Evolutionary conservation across 2,329 filamentous ascomycete species (phyloP), one percentile per base, ranked within the genome.

Genomic region (Talaromyces sp.): DNA sequence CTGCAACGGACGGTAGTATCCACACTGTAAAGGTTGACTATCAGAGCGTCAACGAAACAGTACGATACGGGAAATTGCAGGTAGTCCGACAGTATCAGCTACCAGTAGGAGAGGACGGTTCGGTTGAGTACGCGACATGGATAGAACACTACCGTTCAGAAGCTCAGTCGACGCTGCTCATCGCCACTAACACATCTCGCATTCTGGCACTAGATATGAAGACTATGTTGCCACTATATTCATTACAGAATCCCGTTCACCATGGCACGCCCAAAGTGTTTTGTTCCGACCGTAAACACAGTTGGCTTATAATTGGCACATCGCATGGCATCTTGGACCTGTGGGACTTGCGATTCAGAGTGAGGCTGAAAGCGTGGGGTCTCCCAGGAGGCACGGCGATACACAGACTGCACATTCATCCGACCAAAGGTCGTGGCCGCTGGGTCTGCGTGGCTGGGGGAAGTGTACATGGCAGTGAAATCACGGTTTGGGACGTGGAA

Each of bases 401-500:
- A 68, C 90, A 94, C 71, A 86, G 92, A 37, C 83, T 99, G 17
- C 85, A 87, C 64, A 82, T 96, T 0, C 92, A 96, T 73, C 92
- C 93, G 0, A 86, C 85, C 27, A 91, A 89, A 74, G 90, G 90
- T 0, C 87, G 91, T 50, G 90, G 91, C 11, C 90, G 89, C 74
- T 94, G 92, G 86, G 86, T 98, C 1, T 96, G 93, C 74, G 90
- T 97, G 9, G 90, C 93, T 2, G 93, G 94, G 17, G 93, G 94
- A 9, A 96, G 91, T 8, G 90, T 88, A 3, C 88, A 91, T 67
- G 92, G 92, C 17, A 77, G 79, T 54, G 95, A 99, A 74, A 87
- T 99, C 37, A 96, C 92, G 0, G 90, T 96, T 0, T 99, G 95
- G 95, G 95, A 98, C 73, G 83, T 98, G 17, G 94, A 98, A 74